These are phyloP conservation scores for Candida arabinofermentans DNA, from an alignment of 805 yeast species.

Conservation along the genomic window DNA sequence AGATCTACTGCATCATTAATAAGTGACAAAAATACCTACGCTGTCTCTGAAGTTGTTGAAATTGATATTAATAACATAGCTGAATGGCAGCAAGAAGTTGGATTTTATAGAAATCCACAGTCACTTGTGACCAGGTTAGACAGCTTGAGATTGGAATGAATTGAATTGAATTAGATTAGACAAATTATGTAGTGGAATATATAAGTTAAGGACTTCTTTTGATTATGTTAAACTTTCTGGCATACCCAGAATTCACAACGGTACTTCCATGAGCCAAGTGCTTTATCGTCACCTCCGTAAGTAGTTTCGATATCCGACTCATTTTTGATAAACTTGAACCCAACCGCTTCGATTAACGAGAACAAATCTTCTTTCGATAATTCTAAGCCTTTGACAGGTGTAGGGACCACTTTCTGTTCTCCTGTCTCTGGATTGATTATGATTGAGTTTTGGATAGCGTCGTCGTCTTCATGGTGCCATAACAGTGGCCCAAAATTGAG, in stretches of 20 bases:
- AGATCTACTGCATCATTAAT: not conserved
- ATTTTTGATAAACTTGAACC: constrained; percentile 46
- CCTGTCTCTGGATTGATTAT: constrained; percentile 21
- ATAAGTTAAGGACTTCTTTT: too few species aligned
- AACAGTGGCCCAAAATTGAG: constrained; percentile 64
- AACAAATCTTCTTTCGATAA: constrained; percentile 52
- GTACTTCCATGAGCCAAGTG: constrained; percentile 54
- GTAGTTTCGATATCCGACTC: constrained; percentile 43
- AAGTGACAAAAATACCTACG: not conserved
- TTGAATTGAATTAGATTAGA: too few species aligned
- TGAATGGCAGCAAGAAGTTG: constrained; percentile 17
- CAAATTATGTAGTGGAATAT: too few species aligned
- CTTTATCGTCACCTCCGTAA: constrained; percentile 48
- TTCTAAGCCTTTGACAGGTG: constrained; percentile 54
- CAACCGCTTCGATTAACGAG: constrained; percentile 40
- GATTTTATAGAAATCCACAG: not conserved
- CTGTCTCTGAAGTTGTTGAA: constrained; percentile 3
- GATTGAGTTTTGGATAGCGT: constrained; percentile 24
- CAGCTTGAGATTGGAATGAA: too few species aligned
- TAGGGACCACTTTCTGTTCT: constrained; percentile 22
- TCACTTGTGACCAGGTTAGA: constrained; percentile 5
- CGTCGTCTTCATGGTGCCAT: constrained; percentile 67
- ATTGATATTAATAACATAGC: constrained; percentile 8
- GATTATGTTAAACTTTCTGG: constrained; percentile 25
- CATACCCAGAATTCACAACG: constrained; percentile 72